Conservation (phyloP, 2,329 filamentous ascomycete genomes). For the Neopestalotiopsis rosae region DNA sequence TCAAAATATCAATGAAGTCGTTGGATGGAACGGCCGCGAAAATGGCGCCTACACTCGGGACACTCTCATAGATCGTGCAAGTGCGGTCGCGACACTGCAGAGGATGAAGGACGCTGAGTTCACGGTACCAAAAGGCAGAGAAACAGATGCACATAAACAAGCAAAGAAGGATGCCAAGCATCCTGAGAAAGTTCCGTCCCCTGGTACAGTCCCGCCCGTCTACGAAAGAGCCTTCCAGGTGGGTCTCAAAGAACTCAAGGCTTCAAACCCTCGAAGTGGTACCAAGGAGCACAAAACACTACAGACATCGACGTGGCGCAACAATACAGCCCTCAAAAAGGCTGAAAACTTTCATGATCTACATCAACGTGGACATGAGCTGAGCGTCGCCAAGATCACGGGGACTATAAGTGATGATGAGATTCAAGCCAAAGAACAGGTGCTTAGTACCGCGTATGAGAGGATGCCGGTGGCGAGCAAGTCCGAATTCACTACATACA, state of each 20-base stretch:
- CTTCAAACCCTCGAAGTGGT: not conserved
- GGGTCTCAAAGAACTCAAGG: conserved; percentile 34
- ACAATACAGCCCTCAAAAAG: conserved; percentile 25
- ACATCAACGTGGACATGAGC: conserved; percentile 13
- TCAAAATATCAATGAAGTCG: conserved; percentile 65
- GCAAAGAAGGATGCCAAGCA: conserved; percentile 47
- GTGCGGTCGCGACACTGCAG: conserved; percentile 42
- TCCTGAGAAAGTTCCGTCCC: conserved; percentile 25
- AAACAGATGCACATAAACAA: conserved; percentile 39
- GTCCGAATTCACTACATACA: conserved; percentile 44
- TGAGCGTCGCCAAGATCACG: conserved; percentile 22
- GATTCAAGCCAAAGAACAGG: conserved; percentile 35
- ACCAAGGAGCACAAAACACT: not conserved
- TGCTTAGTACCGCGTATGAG: not conserved
- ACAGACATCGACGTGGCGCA: conserved; percentile 26
- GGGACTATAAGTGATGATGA: conserved; percentile 25
- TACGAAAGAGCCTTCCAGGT: conserved; percentile 31
- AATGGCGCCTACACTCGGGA: conserved; percentile 46
- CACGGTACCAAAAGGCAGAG: conserved; percentile 50
- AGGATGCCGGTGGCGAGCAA: conserved; percentile 37
- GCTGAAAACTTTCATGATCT: conserved; percentile 17
- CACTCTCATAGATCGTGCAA: conserved; percentile 52
- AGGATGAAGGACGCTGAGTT: conserved; percentile 53
- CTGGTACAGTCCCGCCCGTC: conserved; percentile 7
- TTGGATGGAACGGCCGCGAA: conserved; percentile 40